A percentile compares a stretch with the other conserved stretches of the same genome.
Evolutionary conservation across 495 filamentous ascomycete genomes (phyloP).

Genomic region (Penicillium pancosmium): DNA sequence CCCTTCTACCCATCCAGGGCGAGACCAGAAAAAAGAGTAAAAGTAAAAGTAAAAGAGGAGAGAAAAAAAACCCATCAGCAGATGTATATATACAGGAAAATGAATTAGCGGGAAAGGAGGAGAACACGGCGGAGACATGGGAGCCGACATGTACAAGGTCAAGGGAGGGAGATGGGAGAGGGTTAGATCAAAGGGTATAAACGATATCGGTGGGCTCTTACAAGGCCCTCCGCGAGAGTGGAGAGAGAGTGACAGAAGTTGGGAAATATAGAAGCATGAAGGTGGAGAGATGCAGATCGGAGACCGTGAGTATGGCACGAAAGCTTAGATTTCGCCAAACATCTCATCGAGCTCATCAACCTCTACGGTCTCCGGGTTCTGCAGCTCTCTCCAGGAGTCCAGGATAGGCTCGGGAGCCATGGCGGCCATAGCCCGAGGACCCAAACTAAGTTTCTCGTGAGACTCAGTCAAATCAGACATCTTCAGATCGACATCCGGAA

Average conservation of each 20-base stretch:
- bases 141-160: conserved; percentile 36
- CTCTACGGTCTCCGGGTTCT: conserved; percentile 85
- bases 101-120: conserved; percentile 26
- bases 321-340: conserved; percentile 56
- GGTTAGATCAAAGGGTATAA: conserved; percentile 4
- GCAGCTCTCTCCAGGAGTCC: conserved; percentile 62
- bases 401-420: conserved; percentile 37
- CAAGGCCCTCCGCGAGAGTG: conserved; percentile 5
- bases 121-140: conserved; percentile 25
- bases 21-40: conserved; percentile 16
- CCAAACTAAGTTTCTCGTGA: conserved; percentile 43
- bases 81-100: conserved; percentile 43
- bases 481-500: conserved; percentile 49
- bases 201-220: background rate
- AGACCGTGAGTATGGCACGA: conserved; percentile 5
- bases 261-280: conserved; percentile 17
- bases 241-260: conserved; percentile 6
- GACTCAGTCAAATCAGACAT: conserved; percentile 49
- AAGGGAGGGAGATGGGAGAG: conserved; percentile 8
- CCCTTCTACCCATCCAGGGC: conserved; percentile 33
- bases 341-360: conserved; percentile 92
- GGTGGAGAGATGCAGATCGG: conserved; percentile 4
- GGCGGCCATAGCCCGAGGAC: conserved; percentile 50
- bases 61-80: conserved; percentile 4
- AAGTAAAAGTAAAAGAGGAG: conserved; percentile 7